phyloP scores from a whole-genome alignment of 2,329 filamentous ascomycete species.

The Colletotrichum salicis region DNA sequence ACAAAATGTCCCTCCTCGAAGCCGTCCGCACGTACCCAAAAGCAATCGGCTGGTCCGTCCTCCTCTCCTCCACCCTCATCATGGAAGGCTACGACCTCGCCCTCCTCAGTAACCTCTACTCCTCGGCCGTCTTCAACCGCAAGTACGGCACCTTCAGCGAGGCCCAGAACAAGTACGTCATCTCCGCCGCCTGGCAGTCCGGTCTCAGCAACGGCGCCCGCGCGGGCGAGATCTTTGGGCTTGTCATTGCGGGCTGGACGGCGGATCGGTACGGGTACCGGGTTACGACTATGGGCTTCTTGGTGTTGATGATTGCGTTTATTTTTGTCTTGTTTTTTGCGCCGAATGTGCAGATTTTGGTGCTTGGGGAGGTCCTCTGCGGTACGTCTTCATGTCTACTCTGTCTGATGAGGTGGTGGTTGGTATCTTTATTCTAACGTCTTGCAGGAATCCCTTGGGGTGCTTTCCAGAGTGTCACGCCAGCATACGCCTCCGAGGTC shows the following conservation, averaged over 20 bases:
- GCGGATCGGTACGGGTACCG: constrained; percentile 63
- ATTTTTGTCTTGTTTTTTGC: constrained; percentile 67
- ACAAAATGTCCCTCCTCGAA: constrained; percentile 52
- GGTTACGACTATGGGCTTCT: constrained; percentile 58
- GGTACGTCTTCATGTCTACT: constrained; percentile 36
- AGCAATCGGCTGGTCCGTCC: constrained; percentile 59
- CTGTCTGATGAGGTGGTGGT: constrained; percentile 5
- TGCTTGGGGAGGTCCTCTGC: constrained; percentile 60
- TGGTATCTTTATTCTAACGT: constrained; percentile 36
- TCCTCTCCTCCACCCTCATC: constrained; percentile 58
- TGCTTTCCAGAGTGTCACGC: constrained; percentile 62
- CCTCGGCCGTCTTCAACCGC: constrained; percentile 55
- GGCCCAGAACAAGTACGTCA: constrained; percentile 52
- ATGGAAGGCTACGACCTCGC: constrained; percentile 65
- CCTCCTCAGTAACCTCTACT: constrained; percentile 60
- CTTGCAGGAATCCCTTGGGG: constrained; percentile 61
- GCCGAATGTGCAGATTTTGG: constrained; percentile 55
- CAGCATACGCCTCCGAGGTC: constrained; percentile 65
- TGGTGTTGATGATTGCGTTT: constrained; percentile 59
- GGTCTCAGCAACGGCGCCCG: constrained; percentile 64
- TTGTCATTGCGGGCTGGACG: constrained; percentile 63
- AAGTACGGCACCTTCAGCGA: constrained; percentile 55
- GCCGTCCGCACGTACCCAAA: constrained; percentile 57
- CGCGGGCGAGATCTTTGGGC: constrained; percentile 65
- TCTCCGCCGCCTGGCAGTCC: constrained; percentile 68